phyloP scores from a whole-genome alignment of 2,329 filamentous ascomycete species.

The Paecilomyces fulvus region DNA sequence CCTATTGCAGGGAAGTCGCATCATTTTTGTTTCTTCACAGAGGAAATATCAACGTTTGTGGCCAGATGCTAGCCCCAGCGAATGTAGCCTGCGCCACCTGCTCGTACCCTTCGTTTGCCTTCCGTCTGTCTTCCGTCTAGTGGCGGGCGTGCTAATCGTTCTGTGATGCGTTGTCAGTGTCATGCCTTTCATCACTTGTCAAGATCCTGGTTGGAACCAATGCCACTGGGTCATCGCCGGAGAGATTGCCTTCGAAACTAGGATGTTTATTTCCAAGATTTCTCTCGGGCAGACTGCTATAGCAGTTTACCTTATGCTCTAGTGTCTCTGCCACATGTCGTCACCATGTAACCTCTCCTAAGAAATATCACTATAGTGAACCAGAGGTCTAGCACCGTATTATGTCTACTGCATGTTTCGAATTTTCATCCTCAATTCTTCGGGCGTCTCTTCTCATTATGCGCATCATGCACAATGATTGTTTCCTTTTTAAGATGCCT shows the following conservation, averaged over 20 bases:
- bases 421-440: neutral
- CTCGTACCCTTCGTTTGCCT: neutral
- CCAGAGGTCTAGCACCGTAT: neutral
- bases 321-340: neutral
- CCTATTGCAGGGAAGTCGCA: conserved; percentile 11
- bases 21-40: conserved; percentile 14
- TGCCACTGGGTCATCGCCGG: neutral
- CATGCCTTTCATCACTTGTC: neutral
- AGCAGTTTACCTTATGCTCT: neutral
- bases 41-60: conserved; percentile 3
- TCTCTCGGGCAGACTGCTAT: neutral
- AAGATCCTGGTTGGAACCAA: neutral
- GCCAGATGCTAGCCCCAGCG: neutral
- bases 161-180: neutral
- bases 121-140: neutral
- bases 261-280: neutral
- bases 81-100: neutral
- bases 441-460: neutral
- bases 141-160: neutral
- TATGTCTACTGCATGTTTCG: neutral
- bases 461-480: neutral
- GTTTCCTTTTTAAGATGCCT: neutral
- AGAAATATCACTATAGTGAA: neutral
- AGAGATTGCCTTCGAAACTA: neutral
- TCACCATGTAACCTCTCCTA: neutral